These are phyloP conservation scores for Bassia scoparia DNA, from an alignment of 148 eudicot species.

Conservation along the genomic window DNA sequence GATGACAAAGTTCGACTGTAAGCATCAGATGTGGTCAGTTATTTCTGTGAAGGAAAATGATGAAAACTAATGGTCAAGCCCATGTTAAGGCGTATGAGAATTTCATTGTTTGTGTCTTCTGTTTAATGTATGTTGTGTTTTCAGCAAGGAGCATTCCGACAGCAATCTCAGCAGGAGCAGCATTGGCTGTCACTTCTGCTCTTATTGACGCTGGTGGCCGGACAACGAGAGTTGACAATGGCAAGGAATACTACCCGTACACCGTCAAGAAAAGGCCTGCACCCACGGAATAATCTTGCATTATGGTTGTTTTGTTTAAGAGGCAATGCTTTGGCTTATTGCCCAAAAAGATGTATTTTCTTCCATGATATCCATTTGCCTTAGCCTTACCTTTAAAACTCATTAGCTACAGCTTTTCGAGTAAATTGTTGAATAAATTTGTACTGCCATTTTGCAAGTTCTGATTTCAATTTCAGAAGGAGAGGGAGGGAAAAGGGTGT, in stretches of 20 bases:
- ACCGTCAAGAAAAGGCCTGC: slow-evolving; percentile 72
- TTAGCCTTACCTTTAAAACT: slow-evolving; percentile 8
- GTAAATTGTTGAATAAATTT: slow-evolving; percentile 20
- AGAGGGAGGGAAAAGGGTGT: background rate
- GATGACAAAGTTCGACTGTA: too few relatives aligned
- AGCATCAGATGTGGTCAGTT: too few relatives aligned
- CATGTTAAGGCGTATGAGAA: background rate
- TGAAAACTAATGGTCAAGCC: too few relatives aligned
- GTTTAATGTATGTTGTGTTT: background rate
- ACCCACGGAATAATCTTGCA: slow-evolving; percentile 23
- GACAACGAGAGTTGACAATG: slow-evolving; percentile 72
- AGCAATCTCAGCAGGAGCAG: slow-evolving; percentile 81
- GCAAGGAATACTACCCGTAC: slow-evolving; percentile 85
- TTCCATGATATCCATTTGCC: slow-evolving; percentile 3
- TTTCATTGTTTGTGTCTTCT: background rate
- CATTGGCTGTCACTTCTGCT: slow-evolving; percentile 76
- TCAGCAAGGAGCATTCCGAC: slow-evolving; percentile 73
- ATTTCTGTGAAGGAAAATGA: too few relatives aligned
- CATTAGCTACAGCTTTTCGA: slow-evolving; percentile 9
- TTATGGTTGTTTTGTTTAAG: slow-evolving; percentile 7
- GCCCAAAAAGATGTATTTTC: slow-evolving; percentile 10
- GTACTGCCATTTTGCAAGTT: slow-evolving; percentile 7
- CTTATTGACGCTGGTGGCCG: slow-evolving; percentile 72
- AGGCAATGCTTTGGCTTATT: background rate
- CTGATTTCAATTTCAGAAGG: background rate